Conservation (phyloP, 192 early-diverging fungal species). For the Coemansia sp. region DNA sequence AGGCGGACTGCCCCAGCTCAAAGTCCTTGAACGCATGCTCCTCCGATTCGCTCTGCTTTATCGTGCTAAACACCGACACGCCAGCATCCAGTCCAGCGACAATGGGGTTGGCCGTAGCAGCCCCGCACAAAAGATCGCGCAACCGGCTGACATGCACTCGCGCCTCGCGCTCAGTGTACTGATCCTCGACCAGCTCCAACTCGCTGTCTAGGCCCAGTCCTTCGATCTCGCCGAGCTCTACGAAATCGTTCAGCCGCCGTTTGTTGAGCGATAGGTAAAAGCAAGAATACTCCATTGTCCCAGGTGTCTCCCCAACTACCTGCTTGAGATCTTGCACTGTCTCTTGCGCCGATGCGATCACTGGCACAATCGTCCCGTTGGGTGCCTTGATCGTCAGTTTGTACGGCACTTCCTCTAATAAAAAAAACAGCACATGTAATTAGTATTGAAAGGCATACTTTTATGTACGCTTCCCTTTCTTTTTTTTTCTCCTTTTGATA, state of each 20-base stretch:
- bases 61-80: constrained; percentile 62
- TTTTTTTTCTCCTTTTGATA: not conserved
- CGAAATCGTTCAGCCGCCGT: constrained; percentile 70
- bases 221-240: constrained; percentile 65
- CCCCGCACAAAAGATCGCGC: constrained; percentile 81
- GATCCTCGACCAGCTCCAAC: constrained; percentile 69
- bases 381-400: constrained; percentile 46
- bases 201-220: constrained; percentile 67
- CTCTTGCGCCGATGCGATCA: constrained; percentile 64
- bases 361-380: constrained; percentile 35
- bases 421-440: not conserved
- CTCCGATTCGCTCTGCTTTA: constrained; percentile 10
- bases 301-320: constrained; percentile 81
- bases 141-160: constrained; percentile 86
- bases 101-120: constrained; percentile 38
- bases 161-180: constrained; percentile 90
- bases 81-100: constrained; percentile 70
- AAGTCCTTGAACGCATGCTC: constrained; percentile 25
- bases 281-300: constrained; percentile 86
- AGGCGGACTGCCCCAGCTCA: constrained; percentile 7
- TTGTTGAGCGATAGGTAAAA: constrained; percentile 81
- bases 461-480: no score
- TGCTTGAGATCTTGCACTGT: constrained; percentile 86
- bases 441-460: no score
- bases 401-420: constrained; percentile 39